Evolutionary conservation across 805 yeast species (phyloP).

Genomic region (Nakazawaea anatomiae): DNA sequence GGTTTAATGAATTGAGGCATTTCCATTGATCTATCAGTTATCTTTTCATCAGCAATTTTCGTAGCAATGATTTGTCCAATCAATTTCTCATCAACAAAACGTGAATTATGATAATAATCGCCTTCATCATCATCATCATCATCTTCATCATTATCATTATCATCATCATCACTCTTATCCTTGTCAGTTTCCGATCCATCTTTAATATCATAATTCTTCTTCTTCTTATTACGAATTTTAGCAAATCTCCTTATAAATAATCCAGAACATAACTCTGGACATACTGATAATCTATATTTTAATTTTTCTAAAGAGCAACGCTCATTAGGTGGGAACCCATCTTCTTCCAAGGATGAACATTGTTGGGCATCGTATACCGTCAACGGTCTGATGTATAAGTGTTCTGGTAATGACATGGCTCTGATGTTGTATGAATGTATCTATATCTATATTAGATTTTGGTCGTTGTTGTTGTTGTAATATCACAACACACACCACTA

Average conservation of each 20-base stretch:
- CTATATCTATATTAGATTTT: not conserved
- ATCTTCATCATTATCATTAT: constrained; percentile 22
- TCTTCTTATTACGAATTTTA: too few species aligned
- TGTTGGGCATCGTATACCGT: constrained; percentile 66
- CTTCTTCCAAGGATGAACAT: constrained; percentile 53
- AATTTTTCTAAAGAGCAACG: constrained; percentile 60
- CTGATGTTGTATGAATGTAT: not conserved
- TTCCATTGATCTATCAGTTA: constrained; percentile 57
- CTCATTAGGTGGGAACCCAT: constrained; percentile 67
- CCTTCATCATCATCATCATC: constrained; percentile 17
- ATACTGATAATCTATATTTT: constrained; percentile 63
- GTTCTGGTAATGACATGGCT: constrained; percentile 35
- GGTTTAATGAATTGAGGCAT: constrained; percentile 37
- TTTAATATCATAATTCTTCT: too few species aligned
- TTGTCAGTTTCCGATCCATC: too few species aligned
- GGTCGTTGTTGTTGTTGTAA: too few species aligned
- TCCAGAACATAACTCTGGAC: constrained; percentile 92
- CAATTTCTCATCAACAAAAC: constrained; percentile 53
- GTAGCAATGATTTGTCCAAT: constrained; percentile 83
- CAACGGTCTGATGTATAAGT: constrained; percentile 69
- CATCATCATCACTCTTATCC: too few species aligned
- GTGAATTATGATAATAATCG: constrained; percentile 25
- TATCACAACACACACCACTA: too few species aligned
- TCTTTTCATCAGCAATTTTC: constrained; percentile 44
- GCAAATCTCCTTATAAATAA: constrained; percentile 68